phyloP scores from a whole-genome alignment of 2,329 filamentous ascomycete species.

The Alternaria sp. region DNA sequence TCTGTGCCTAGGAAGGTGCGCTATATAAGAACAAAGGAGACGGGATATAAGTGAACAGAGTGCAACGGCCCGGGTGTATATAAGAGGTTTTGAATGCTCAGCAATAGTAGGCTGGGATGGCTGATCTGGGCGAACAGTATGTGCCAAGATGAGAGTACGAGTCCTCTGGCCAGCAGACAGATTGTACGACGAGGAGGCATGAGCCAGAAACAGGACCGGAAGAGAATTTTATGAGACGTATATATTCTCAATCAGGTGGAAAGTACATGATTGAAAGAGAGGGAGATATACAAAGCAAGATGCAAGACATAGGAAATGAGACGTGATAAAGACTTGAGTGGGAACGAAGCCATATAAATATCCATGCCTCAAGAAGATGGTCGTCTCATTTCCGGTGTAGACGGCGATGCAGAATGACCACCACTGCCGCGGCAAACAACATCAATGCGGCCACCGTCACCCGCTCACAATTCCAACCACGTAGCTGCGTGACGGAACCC shows the following conservation, averaged over 20 bases:
- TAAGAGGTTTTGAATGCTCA: neutral
- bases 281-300: neutral
- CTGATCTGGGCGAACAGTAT: neutral
- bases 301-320: neutral
- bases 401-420: neutral
- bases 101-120: neutral
- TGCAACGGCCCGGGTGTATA: neutral
- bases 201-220: neutral
- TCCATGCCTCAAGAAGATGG: neutral
- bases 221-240: neutral
- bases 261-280: neutral
- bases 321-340: neutral
- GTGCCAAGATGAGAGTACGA: neutral
- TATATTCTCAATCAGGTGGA: neutral
- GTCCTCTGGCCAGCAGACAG: neutral
- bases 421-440: neutral
- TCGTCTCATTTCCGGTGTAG: neutral
- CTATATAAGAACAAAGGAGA: neutral
- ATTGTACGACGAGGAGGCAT: neutral
- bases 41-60: neutral
- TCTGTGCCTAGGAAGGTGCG: neutral
- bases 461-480: neutral
- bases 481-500: neutral
- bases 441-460: neutral
- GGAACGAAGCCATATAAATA: neutral